phyloP scores from a whole-genome alignment of 768 basidiomycete genomes.

The Tylopilus balloui region DNA sequence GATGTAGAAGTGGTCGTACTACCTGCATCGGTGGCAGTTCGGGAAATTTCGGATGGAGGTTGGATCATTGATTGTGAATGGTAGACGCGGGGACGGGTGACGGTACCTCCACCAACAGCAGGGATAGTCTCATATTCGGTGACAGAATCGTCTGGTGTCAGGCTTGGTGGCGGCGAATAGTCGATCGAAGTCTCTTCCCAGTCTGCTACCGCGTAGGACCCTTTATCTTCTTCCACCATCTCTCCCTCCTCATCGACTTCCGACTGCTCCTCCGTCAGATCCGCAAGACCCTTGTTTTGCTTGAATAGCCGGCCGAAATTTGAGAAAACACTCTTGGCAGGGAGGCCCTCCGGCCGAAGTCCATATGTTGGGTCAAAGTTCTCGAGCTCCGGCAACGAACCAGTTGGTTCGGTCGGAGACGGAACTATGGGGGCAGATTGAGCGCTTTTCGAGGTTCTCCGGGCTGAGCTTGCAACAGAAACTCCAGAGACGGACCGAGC shows the following conservation, averaged over 20 bases:
- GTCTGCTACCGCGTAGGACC: constrained; percentile 60
- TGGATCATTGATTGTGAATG: constrained; percentile 81
- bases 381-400: constrained; percentile 51
- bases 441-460: constrained; percentile 21
- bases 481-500: constrained; percentile 41
- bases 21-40: constrained; percentile 43
- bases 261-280: constrained; percentile 66
- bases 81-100: constrained; percentile 79
- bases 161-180: constrained; percentile 42
- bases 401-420: constrained; percentile 22
- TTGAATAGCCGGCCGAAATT: constrained; percentile 72
- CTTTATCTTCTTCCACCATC: constrained; percentile 23
- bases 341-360: constrained; percentile 85
- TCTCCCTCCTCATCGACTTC: constrained; percentile 38
- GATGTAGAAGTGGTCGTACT: constrained; percentile 35
- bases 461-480: constrained; percentile 35
- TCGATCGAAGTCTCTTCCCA: constrained; percentile 62
- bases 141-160: constrained; percentile 39
- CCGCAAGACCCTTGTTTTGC: constrained; percentile 66
- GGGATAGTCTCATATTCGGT: constrained; percentile 84
- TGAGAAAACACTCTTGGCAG: constrained; percentile 76
- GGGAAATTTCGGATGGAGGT: constrained; percentile 32
- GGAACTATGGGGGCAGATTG: constrained; percentile 19
- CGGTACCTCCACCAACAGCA: constrained; percentile 85
- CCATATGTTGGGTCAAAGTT: constrained; percentile 97